A percentile compares a stretch with the other conserved stretches of the same genome.
Conservation (phyloP, 2,329 filamentous ascomycete genomes). For the Fusarium mangiferae region DNA sequence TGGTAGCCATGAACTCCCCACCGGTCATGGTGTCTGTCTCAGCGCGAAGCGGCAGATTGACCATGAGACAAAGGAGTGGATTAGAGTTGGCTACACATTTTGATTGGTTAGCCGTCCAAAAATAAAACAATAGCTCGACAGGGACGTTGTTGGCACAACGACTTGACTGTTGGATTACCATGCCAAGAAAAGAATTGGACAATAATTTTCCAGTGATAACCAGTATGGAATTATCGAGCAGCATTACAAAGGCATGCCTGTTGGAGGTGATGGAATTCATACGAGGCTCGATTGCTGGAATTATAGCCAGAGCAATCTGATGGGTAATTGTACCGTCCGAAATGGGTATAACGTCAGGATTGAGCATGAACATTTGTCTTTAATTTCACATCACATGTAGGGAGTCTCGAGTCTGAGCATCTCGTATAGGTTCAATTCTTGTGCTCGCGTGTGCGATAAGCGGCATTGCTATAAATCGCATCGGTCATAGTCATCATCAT, state of each 20-base stretch:
- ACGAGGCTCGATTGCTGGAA: not conserved
- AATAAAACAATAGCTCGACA: conserved; percentile 27
- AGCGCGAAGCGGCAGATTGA: not conserved
- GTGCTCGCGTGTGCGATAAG: conserved; percentile 49
- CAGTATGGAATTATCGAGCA: not conserved
- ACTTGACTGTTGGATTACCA: not conserved
- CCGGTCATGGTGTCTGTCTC: not conserved
- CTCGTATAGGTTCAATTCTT: conserved; percentile 50
- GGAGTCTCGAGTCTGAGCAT: conserved; percentile 39
- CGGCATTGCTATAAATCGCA: conserved; percentile 47
- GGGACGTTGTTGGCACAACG: conserved; percentile 31
- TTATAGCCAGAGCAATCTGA: not conserved
- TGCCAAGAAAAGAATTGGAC: not conserved
- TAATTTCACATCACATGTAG: conserved; percentile 7
- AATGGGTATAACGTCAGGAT: too few relatives aligned
- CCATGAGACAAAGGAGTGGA: conserved; percentile 1
- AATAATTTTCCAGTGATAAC: not conserved
- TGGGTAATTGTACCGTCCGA: not conserved
- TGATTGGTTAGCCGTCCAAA: conserved; percentile 6
- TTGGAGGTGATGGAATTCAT: not conserved
- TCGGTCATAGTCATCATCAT: conserved; percentile 51
- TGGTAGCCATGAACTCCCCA: not conserved
- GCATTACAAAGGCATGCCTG: not conserved
- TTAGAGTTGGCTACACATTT: not conserved
- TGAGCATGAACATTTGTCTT: not conserved